Evolutionary conservation across 2,329 filamentous ascomycete species (phyloP), one percentile per base, ranked within the genome.

Genomic region (Penicillium sp.): DNA sequence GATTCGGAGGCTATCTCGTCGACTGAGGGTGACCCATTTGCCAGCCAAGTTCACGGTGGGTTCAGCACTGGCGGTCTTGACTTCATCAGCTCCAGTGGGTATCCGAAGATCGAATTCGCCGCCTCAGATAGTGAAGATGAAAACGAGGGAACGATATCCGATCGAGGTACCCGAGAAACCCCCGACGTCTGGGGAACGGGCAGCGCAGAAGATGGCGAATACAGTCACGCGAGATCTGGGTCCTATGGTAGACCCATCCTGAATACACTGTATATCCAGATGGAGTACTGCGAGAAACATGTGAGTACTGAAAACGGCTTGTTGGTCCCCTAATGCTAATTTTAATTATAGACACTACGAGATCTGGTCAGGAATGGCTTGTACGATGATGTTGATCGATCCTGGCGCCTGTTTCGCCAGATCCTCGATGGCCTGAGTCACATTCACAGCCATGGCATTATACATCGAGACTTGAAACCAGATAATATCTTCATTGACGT

Each of bases 401-500:
- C 87, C 13, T 98, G 93, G 93, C 83, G 90, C 27, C 76, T 97
- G 4, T 91, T 97, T 57, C 83, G 92, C 28, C 92, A 97, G 62
- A 85, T 97, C 9, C 75, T 97, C 4, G 91, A 97, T 68, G 93
- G 92, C 0, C 73, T 98, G 35, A 84, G 83, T 12, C 89, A 97
- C 66, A 93, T 98, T 38, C 93, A 98, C 67, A 81, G 85, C 9
- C 80, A 92, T 50, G 90, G 88, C 43, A 95, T 98, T 57, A 93
- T 97, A 12, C 93, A 98, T 67, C 86, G 93, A 7, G 93, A 98
- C 68, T 77, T 98, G 25, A 98, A 98, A 66, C 93, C 93, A 0
- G 93, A 97, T 65, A 98, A 98, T 58, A 86, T 98, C 27, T 98
- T 98, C 72, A 95, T 98, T 57, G 92, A 97, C 62, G 83, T 87